Evolutionary conservation across 805 yeast species (phyloP).

Genomic region (Spathaspora hagerdaliae): DNA sequence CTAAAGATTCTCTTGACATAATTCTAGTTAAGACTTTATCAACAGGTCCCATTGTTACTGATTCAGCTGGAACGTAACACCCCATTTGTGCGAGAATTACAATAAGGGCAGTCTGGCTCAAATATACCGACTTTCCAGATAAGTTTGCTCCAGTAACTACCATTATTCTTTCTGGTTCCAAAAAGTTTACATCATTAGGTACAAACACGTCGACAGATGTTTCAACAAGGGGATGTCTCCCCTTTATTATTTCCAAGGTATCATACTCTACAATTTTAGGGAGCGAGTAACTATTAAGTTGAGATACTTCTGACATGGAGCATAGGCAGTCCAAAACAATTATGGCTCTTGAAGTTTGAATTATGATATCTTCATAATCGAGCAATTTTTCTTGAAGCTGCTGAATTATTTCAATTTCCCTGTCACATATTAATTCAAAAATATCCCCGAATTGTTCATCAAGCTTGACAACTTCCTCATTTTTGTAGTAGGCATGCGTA

Average conservation of each 20-base stretch:
- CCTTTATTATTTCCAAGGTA: conserved; percentile 28
- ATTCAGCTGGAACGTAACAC: conserved; percentile 48
- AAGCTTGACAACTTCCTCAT: neutral
- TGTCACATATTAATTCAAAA: conserved; percentile 4
- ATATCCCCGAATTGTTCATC: conserved; percentile 8
- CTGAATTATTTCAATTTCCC: conserved; percentile 8
- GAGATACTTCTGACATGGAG: conserved; percentile 4
- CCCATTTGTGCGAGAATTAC: conserved; percentile 52
- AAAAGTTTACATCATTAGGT: conserved; percentile 37
- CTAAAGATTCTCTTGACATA: conserved; percentile 34
- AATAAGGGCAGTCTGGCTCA: conserved; percentile 46
- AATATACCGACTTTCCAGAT: conserved; percentile 47
- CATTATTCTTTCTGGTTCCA: conserved; percentile 19
- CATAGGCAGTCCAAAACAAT: conserved; percentile 7
- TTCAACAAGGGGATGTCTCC: conserved; percentile 48
- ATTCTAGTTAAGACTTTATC: conserved; percentile 47
- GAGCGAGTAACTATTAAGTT: neutral
- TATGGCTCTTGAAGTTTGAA: neutral
- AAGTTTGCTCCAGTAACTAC: conserved; percentile 41
- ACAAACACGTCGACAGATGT: conserved; percentile 33
- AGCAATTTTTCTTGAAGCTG: conserved; percentile 4
- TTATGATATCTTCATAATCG: neutral
- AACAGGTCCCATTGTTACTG: conserved; percentile 43
- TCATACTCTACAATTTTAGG: conserved; percentile 1
- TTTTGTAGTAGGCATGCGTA: conserved; percentile 5